Evolutionary conservation across 148 eudicot genomes (phyloP).

Genomic region (Suaeda aralocaspica): DNA sequence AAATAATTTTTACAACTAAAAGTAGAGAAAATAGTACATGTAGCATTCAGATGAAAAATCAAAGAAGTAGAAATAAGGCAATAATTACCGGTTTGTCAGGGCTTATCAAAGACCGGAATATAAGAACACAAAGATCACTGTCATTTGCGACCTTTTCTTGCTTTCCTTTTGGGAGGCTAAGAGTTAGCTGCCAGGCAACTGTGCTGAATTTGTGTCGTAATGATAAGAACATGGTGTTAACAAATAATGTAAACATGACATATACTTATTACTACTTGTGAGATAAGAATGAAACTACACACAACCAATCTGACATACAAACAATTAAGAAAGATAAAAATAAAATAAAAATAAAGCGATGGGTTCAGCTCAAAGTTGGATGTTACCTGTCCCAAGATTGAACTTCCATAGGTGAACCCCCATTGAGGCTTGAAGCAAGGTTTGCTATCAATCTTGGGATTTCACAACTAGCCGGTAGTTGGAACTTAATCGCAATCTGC

Average conservation of each 20-base stretch:
- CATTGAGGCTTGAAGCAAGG: slow-evolving; percentile 68
- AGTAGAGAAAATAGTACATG: background rate
- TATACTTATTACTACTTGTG: background rate
- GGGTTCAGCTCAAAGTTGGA: background rate
- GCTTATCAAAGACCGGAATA: slow-evolving; percentile 86
- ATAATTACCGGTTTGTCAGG: slow-evolving; percentile 68
- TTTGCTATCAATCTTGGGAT: slow-evolving; percentile 69
- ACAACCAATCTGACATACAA: background rate
- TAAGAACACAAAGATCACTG: slow-evolving; percentile 71
- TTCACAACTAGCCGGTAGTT: slow-evolving; percentile 72
- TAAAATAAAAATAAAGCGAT: too few relatives aligned
- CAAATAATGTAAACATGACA: background rate
- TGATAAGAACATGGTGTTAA: background rate
- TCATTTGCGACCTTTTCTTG: slow-evolving; percentile 35
- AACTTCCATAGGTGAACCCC: slow-evolving; percentile 69
- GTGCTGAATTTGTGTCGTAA: slow-evolving; percentile 44
- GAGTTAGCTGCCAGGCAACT: slow-evolving; percentile 91
- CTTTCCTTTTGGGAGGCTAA: slow-evolving; percentile 46
- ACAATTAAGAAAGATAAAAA: background rate
- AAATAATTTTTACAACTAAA: background rate
- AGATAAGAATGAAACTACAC: background rate
- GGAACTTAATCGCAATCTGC: slow-evolving; percentile 89
- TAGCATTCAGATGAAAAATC: background rate
- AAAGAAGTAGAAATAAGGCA: background rate
- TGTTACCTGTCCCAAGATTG: slow-evolving; percentile 90